phyloP scores from a whole-genome alignment of 2,329 filamentous ascomycete genomes.

The Calonectria hongkongensis region DNA sequence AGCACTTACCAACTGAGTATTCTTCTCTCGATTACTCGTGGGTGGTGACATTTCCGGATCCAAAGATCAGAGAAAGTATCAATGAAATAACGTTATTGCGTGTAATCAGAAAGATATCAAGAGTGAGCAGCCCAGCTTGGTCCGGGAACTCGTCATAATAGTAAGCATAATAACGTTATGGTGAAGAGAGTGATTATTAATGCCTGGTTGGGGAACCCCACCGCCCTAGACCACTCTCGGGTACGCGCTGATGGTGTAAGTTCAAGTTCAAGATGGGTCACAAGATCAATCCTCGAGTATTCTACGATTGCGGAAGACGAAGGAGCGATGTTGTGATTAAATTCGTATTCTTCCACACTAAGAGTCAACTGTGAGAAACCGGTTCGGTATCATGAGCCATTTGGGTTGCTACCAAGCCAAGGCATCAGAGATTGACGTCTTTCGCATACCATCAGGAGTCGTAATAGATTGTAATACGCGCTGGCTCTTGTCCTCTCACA shows the following conservation, averaged over 20 bases:
- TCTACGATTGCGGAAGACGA: background rate
- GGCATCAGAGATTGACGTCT: too few relatives aligned
- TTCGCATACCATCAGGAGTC: background rate
- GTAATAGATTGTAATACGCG: background rate
- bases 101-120: background rate
- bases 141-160: background rate
- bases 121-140: background rate
- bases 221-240: background rate
- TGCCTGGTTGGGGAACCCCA: constrained; percentile 1
- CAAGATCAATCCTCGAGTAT: too few relatives aligned
- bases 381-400: too few relatives aligned
- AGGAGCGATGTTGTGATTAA: background rate
- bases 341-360: too few relatives aligned
- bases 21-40: constrained; percentile 33
- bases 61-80: background rate
- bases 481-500: background rate
- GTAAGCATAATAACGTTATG: constrained; percentile 35
- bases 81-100: constrained; percentile 14
- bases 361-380: too few relatives aligned
- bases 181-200: constrained; percentile 34
- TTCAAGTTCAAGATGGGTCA: background rate
- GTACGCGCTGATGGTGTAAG: background rate
- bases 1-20: constrained; percentile 20
- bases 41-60: constrained; percentile 43
- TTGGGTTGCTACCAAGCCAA: too few relatives aligned